Base-by-base conservation (phyloP, 2,329 filamentous ascomycete genomes). In the Lachnellula occidentalis region DNA sequence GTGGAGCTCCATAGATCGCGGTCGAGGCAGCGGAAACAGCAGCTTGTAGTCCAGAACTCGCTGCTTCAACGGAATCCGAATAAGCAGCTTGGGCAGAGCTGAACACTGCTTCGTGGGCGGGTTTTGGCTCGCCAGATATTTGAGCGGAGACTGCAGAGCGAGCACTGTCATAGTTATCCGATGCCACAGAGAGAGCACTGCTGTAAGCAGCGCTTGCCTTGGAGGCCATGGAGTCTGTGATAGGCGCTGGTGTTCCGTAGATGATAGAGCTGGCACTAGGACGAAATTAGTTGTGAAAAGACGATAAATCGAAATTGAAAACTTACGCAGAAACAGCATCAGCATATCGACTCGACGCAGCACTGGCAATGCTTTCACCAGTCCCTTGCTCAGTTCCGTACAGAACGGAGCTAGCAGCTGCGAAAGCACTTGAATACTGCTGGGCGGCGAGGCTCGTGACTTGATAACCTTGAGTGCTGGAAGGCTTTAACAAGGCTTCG, bases 71-170 rank as follows among this genome's bases (percentile, higher is more conserved):
- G 1, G 86, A 85, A 34, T 79, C 79, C 34, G 85, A 85, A 66
- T 90, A 91, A 1, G 81, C 86, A 5, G 76, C 78, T 8, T 85
- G 84, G 9, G 88, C 80, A 0, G 86, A 88, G 8, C 85, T 79
- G 12, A 88, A 73, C 67, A 90, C 79, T 58, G 88, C 76, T 61
- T 88, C 76, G 58, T 90, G 84, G 4, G 81, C 78, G 7, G 88
- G 87, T 64, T 87, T 81, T 1, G 86, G 81, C 22, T 83, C 83
- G 34, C 86, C 87, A 27, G 81, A 83, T 39, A 90, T 78, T 63
- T 88, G 80, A 4, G 76, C 79, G 1, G 86, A 89, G 2, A 88
- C 76, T 24, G 82, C 76, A 1, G 86, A 86, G 63, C 84, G 81
- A 9, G 87, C 88, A 21, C 82, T 81, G 0, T 79, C 78, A 62